Conservation (phyloP, 2,329 filamentous ascomycete genomes). For the Xylaria sp. region DNA sequence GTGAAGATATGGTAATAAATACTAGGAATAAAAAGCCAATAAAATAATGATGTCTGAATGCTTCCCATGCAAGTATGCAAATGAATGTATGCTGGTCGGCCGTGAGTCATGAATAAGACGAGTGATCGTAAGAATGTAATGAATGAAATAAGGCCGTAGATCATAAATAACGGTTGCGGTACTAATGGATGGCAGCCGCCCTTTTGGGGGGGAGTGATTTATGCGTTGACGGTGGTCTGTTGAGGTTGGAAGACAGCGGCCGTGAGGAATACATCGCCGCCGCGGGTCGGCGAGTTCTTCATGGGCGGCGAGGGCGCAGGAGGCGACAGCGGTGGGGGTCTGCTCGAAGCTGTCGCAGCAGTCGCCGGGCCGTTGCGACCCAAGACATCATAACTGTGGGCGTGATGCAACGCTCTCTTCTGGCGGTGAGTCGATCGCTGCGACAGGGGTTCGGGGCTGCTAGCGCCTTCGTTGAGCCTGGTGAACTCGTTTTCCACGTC, state of each 20-base stretch:
- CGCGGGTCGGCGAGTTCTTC: conserved; percentile 47
- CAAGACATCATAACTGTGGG: conserved; percentile 63
- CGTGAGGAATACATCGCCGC: conserved; percentile 57
- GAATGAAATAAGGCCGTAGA: conserved; percentile 27
- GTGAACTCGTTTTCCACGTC: conserved; percentile 73
- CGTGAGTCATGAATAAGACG: conserved; percentile 45
- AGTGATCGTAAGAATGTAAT: conserved; percentile 31
- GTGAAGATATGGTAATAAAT: background rate
- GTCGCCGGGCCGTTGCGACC: conserved; percentile 48
- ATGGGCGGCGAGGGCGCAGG: conserved; percentile 51
- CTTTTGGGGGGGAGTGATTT: background rate
- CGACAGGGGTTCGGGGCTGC: conserved; percentile 37
- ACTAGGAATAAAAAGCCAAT: conserved; percentile 6
- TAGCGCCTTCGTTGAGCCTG: conserved; percentile 52
- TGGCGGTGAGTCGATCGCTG: conserved; percentile 49
- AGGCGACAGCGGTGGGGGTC: conserved; percentile 49
- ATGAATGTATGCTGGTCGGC: conserved; percentile 42
- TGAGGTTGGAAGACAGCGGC: conserved; percentile 61
- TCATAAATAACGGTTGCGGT: conserved; percentile 21
- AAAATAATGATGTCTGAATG: conserved; percentile 25
- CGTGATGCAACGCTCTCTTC: conserved; percentile 57
- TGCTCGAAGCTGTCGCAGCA: conserved; percentile 38
- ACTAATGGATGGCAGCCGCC: conserved; percentile 8
- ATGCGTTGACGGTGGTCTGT: conserved; percentile 31
- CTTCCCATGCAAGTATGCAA: conserved; percentile 36